Base-by-base conservation (phyloP, 169 alveolate species). In the Theileria orientalis region DNA sequence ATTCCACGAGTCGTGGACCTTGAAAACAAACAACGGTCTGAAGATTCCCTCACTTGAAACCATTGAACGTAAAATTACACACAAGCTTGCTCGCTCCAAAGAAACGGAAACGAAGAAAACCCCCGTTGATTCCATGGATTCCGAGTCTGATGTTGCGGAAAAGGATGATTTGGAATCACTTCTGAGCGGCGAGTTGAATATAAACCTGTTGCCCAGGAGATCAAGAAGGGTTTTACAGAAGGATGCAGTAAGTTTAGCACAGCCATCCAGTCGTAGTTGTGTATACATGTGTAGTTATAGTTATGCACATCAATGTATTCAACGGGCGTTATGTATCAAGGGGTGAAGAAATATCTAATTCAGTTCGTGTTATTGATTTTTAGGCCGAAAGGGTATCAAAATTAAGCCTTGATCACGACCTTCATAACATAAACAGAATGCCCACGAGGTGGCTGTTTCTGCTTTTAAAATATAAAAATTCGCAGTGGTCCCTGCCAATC, bases 401-500 rank as follows among this genome's bases (percentile, higher is more conserved):
- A n/a, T 33, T 63, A 13, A 41, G 47, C 19, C 51, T 63, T 21
- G 86, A 78, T 69, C 69, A 73, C 42, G 83, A 84, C 59, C 41
- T 72, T 23, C 62, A 70, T 51, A 84, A 74, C 74, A 66, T 89
- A 40, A 83, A 68, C 30, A 64, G 93, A 57, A 60, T 76, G 29
- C 83, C 92, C 33, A 66, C 57, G 61, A 29, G 78, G 35, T 82
- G 90, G 84, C 62, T 89, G 44, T 89, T 82, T 77, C 67, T 84
- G 47, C 19, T 69, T 27, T 83, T 89, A 23, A 84, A 89, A 83
- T 83, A 84, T 82, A 70, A 60, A 32, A 14, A 46, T 19, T 41
- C 44, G 35, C 74, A 77, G 37, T 89, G 93, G 93, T 83, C 71
- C 75, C 72, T 89, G 23, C 93, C 93, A 7, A 56, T 79, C 19